Evolutionary conservation across 768 basidiomycete genomes (phyloP), one percentile per base, ranked within the genome.

Genomic region (Porpolomopsis calyptriformis): DNA sequence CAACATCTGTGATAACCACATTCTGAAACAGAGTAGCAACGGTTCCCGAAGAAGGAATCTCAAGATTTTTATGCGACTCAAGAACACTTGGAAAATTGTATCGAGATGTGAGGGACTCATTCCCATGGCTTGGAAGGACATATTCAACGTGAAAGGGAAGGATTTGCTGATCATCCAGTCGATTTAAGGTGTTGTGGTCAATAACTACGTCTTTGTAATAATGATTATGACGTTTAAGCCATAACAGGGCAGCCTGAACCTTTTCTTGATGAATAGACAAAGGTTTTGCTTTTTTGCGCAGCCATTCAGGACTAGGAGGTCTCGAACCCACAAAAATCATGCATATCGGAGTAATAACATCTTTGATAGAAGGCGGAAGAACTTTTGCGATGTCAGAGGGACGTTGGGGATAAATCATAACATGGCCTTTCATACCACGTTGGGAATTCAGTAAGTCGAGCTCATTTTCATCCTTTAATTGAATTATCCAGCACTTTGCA

Each of bases 341-440:
- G 49, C 68, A 70, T 1, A 71, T 62, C 2, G 62, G 62, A 0
- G 62, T 53, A 0, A 57, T 35, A 8, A 69, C 57, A 0, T 69
- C 67, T 9, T 61, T 56, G 1, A 71, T 37, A 3, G 60, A 39
- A 0, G 65, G 69, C 0, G 70, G 72, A 2, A 73, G 47, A 0
- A 66, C 9, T 0, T 27, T 24, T 0, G 59, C 57, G 4, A 70
- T 42, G 0, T 40, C 38, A 1, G 56, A 54, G 2, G 65, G 61
- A 4, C 51, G 35, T 44, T 71, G 68, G 2, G 67, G 70, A 54
- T 64, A 67, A 1, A 69, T 58, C n/a, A 73, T 66, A 5, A 68
- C 53, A 52, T 71, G 61, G 0, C 72, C 72, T 43, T 54, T 54
- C 7, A 69, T 12, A 0, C 61, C 69, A 2, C 62, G 42, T 45